Base-by-base conservation (phyloP, 768 basidiomycete species). In the Cantharellus cinnabarinus region DNA sequence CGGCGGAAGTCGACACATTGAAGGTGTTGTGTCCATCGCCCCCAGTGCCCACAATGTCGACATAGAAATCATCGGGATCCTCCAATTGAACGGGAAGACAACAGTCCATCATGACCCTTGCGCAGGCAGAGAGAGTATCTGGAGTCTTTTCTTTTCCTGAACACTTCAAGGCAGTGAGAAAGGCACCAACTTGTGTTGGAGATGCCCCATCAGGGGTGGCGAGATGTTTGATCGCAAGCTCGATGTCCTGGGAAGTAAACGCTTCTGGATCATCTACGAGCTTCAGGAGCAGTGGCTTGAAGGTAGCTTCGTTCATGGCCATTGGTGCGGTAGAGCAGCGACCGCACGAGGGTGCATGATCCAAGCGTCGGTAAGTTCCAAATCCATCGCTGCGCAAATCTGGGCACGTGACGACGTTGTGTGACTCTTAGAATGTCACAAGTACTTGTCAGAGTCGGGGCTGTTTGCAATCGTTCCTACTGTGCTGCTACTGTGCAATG, bases 21-120 rank as follows among this genome's bases (percentile, higher is more conserved):
- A 91, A 97, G 0, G 93, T 83, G 66, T 97, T 87, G 70, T 91
- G 81, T 0, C 91, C 91, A 70, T 97, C 95, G 4, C 95, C 94
- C 5, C 94, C 90, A 0, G 89, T 91, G 2, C 90, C 90, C 29
- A 94, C 90, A 60, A 94, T 88, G 67, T 86, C 84, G 29, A 83
- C 78, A 42, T 73, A 67, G 61, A 73, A 62, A 34, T 61, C 62
- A 61, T 20, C 20, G 55, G 3, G 61, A 59, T 35, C 67, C 58
- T 81, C 74, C 42, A 88, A 76, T 2, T 71, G 72, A 1, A 82
- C 81, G 48, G 76, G 75, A 57, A 87, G 68, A 2, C 87, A 79
- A 34, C 81, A 79, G n/a, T 76, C 71, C 35, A 81, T 75, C 52
- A 95, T 75, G 2, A 89, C 79, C 2, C 78, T 68, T 0, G 90